Percentiles rank a stretch among this genome's conserved stretches.
These are phyloP conservation scores for Nematocida sp. DNA, from an alignment of 371 early-diverging fungal species.

Conservation along the genomic window DNA sequence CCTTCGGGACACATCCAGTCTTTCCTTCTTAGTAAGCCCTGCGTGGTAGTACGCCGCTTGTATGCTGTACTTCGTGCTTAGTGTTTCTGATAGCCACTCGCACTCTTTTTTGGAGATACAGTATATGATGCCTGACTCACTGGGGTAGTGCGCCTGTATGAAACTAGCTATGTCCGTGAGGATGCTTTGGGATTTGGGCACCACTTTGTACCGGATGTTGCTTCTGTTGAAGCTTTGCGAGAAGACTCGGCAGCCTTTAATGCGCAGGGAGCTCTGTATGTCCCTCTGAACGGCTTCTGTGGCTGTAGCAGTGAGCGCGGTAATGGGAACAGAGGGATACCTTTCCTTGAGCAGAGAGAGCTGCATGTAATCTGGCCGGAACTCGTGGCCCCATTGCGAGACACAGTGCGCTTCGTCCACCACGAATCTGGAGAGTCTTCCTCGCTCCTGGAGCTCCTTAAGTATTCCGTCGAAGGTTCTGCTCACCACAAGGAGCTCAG, in stretches of 20 bases:
- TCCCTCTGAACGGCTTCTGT: slow-evolving; percentile 78
- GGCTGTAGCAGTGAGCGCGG: slow-evolving; percentile 95
- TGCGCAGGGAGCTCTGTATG: slow-evolving; percentile 53
- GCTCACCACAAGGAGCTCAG: slow-evolving; percentile 79
- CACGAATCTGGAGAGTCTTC: slow-evolving; percentile 72
- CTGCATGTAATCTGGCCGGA: slow-evolving; percentile 68
- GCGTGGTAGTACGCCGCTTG: slow-evolving; percentile 81
- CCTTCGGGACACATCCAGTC: slow-evolving; percentile 74
- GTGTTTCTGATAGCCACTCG: slow-evolving; percentile 75
- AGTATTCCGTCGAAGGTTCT: slow-evolving; percentile 71
- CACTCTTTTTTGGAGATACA: slow-evolving; percentile 78
- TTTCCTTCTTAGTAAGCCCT: slow-evolving; percentile 77
- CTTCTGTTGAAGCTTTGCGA: slow-evolving; percentile 76
- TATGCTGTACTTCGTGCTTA: slow-evolving; percentile 68
- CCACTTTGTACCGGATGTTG: slow-evolving; percentile 72
- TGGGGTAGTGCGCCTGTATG: slow-evolving; percentile 71
- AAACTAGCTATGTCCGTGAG: slow-evolving; percentile 73
- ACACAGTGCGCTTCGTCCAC: slow-evolving; percentile 98
- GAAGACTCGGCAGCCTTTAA: slow-evolving; percentile 67
- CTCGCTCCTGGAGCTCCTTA: slow-evolving; percentile 14
- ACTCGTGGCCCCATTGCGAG: slow-evolving; percentile 92
- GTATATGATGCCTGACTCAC: slow-evolving; percentile 89
- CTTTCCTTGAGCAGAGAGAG: slow-evolving; percentile 69
- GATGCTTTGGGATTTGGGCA: slow-evolving; percentile 68
- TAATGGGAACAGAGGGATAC: slow-evolving; percentile 77